These are phyloP conservation scores for Pseudogymnoascus sp. DNA, from an alignment of 2,329 filamentous ascomycete genomes.

Conservation along the genomic window DNA sequence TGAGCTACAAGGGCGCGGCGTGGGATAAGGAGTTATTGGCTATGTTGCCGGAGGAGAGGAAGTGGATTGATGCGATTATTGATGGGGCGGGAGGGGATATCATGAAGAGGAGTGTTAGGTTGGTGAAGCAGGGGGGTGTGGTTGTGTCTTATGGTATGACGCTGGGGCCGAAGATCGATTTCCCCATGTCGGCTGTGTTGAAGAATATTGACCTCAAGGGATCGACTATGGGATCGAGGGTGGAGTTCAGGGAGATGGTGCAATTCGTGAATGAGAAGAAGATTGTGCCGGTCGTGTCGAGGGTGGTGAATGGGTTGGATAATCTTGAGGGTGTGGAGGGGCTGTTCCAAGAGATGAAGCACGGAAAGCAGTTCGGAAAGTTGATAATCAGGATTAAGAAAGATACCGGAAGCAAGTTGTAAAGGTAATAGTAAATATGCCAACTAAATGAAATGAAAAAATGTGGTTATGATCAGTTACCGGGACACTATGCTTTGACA, in stretches of 20 bases:
- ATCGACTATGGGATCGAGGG: slow-evolving; percentile 83
- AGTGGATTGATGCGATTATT: slow-evolving; percentile 73
- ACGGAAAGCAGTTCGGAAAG: slow-evolving; percentile 85
- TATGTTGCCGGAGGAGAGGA: slow-evolving; percentile 58
- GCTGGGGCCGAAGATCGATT: slow-evolving; percentile 74
- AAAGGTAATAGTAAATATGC: neutral
- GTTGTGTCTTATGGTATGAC: slow-evolving; percentile 92
- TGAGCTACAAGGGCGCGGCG: slow-evolving; percentile 67
- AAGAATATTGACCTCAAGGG: slow-evolving; percentile 84
- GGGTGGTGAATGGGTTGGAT: slow-evolving; percentile 65
- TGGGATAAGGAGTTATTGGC: slow-evolving; percentile 74
- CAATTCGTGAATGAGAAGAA: slow-evolving; percentile 68
- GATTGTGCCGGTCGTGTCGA: slow-evolving; percentile 71
- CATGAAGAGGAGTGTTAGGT: slow-evolving; percentile 36
- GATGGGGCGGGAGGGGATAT: slow-evolving; percentile 88
- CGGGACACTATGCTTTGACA: neutral
- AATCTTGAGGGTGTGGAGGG: slow-evolving; percentile 73
- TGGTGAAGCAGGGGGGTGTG: slow-evolving; percentile 61
- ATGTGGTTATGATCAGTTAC: neutral
- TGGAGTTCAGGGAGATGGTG: slow-evolving; percentile 89
- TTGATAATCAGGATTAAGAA: slow-evolving; percentile 66
- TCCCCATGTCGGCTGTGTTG: slow-evolving; percentile 74
- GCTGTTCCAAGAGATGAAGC: slow-evolving; percentile 83
- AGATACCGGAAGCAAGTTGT: slow-evolving; percentile 18
- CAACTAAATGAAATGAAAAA: neutral